Percentiles rank a stretch among this genome's conserved stretches.
These are phyloP conservation scores for Fusarium buharicum DNA, from an alignment of 2,329 filamentous ascomycete species.

Conservation along the genomic window DNA sequence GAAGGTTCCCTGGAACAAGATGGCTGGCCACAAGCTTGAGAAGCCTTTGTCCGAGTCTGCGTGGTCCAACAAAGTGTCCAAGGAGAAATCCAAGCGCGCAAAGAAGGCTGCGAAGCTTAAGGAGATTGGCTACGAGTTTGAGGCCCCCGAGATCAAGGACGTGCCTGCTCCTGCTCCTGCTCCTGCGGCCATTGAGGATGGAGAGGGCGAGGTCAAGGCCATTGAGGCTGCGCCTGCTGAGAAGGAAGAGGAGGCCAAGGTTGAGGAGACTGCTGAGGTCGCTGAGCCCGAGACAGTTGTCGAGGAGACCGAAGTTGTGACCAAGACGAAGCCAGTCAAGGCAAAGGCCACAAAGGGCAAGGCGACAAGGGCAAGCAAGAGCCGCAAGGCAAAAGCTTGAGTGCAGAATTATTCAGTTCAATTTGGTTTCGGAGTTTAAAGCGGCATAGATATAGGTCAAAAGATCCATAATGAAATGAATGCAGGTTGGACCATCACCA, in stretches of 20 bases:
- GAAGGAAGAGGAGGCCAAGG: conserved; percentile 46
- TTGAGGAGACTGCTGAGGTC: conserved; percentile 41
- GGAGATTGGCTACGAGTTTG: conserved; percentile 84
- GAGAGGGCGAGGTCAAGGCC: conserved; percentile 47
- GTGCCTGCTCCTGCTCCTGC: conserved; percentile 56
- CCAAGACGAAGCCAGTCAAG: conserved; percentile 44
- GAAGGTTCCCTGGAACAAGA: conserved; percentile 85
- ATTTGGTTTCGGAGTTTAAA: conserved; percentile 39
- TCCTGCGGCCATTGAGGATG: conserved; percentile 54
- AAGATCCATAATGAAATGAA: conserved; percentile 46
- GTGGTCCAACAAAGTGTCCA: conserved; percentile 81
- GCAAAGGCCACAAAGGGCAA: conserved; percentile 49
- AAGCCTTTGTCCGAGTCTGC: conserved; percentile 76
- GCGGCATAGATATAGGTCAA: conserved; percentile 43
- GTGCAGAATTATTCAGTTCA: conserved; percentile 34
- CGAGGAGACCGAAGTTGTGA: conserved; percentile 41
- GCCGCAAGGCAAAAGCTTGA: conserved; percentile 53
- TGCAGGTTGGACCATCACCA: conserved; percentile 33
- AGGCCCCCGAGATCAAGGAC: conserved; percentile 75
- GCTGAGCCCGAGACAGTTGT: conserved; percentile 40
- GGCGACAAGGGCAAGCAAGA: conserved; percentile 44
- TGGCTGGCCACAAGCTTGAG: conserved; percentile 79
- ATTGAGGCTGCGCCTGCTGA: conserved; percentile 53
- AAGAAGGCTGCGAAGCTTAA: conserved; percentile 79
- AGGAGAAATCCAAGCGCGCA: conserved; percentile 76